Evolutionary conservation across 2,329 filamentous ascomycete genomes (phyloP), one percentile per base, ranked within the genome.

Genomic region (Claviceps sp.): DNA sequence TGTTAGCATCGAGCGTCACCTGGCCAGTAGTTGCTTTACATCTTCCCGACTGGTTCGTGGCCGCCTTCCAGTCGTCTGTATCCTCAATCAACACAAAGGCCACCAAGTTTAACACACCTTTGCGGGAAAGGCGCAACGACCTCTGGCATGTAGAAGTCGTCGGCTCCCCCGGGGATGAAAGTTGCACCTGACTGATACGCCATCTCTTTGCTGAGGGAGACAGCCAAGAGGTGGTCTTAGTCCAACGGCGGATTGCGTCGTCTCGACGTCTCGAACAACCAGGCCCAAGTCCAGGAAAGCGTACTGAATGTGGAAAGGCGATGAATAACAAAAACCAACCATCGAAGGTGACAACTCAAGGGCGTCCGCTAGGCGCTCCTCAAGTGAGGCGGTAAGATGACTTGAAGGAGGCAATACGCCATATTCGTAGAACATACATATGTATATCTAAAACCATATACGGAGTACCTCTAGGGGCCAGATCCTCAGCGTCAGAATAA

Each of bases 111-210:
- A 34, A 57, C 74, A 61, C 62, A 80, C 77, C 77, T 72, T 67
- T 80, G 77, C 57, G 77, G 77, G 48, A 74, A 66, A 54, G 77
- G 77, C 53, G 77, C 76, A 56, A 78, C 65, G 56, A 81, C 77
- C 62, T 80, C 76, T 55, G 77, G 77, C 75, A 80, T 76, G 62
- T 76, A 79, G 61, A 77, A 81, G 63, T 81, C 77, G 63, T 81
- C 77, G 52, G 72, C 70, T 51, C 75, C 77, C 55, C 77, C 75
- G 37, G 77, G 77, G 52, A 78, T 75, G 62, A 80, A 81, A 47
- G 77, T 81, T 56, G 77, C 77, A 61, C 74, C 74, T 56, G 79
- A 57, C 51, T 64, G 63, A 51, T 53, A 52, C 40, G 58, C 48
- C 61, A 63, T 63, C 41, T 57, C 52, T 52, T 45, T 56, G 58